Evolutionary conservation across 768 basidiomycete genomes (phyloP).

Genomic region (Rhizopogon vesiculosus): DNA sequence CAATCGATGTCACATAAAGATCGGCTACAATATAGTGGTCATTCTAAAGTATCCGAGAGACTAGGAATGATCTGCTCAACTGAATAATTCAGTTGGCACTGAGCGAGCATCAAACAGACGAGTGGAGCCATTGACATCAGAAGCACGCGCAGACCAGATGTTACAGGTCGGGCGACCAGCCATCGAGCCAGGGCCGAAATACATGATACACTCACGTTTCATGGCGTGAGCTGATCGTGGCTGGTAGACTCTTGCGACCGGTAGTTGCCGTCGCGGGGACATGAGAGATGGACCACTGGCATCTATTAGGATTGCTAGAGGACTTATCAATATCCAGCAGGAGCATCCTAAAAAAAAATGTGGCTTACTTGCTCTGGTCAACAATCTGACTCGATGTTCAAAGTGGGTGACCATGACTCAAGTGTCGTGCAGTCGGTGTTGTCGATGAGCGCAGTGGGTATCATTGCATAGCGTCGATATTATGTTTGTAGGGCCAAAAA

Average conservation of each 20-base stretch:
- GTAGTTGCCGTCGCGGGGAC: neutral
- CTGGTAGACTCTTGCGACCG: neutral
- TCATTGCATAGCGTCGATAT: neutral
- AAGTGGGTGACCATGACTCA: neutral
- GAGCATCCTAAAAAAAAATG: neutral
- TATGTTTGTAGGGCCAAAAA: too few species aligned
- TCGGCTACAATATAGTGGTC: neutral
- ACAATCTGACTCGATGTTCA: neutral
- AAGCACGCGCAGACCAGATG: neutral
- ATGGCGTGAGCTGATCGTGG: neutral
- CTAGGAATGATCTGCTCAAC: neutral
- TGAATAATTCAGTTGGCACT: neutral
- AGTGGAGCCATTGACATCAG: neutral
- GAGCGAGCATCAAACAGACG: neutral
- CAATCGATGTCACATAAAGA: neutral
- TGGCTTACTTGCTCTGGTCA: neutral
- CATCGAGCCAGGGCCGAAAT: neutral
- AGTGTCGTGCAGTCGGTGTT: neutral
- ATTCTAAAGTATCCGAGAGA: neutral
- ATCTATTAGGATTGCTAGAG: neutral
- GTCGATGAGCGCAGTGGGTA: neutral
- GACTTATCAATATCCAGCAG: neutral
- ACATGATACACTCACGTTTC: neutral
- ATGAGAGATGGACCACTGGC: too few species aligned
- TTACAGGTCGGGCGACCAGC: neutral